A percentile compares a stretch with the other conserved stretches of the same genome.
Evolutionary conservation across 495 filamentous ascomycete genomes (phyloP).

Genomic region (Rostrohypoxylon terebratum): DNA sequence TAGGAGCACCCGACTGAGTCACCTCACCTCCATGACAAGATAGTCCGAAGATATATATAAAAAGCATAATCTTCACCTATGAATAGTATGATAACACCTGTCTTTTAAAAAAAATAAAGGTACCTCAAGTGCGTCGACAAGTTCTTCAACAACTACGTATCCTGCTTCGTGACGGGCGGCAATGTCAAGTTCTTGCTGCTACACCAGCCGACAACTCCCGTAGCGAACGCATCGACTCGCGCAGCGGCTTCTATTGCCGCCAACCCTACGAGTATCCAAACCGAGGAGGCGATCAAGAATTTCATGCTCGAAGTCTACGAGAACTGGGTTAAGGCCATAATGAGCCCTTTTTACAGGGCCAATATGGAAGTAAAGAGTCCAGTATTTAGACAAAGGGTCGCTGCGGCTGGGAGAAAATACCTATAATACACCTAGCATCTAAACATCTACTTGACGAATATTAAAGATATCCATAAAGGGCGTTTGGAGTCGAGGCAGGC

Average conservation of each 20-base stretch:
- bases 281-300: conserved; percentile 91
- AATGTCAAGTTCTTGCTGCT: conserved; percentile 91
- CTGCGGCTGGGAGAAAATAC: conserved; percentile 92
- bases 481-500: conserved; percentile 22
- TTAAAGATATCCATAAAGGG: background rate
- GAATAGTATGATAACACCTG: background rate
- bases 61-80: background rate
- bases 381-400: conserved; percentile 83
- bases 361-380: conserved; percentile 86
- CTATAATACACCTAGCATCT: conserved; percentile 59
- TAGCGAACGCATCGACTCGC: conserved; percentile 55
- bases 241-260: conserved; percentile 76
- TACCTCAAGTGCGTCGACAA: conserved; percentile 96
- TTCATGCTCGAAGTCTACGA: conserved; percentile 97
- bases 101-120: conserved; percentile 61
- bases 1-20: conserved; percentile 21
- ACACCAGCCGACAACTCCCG: conserved; percentile 72
- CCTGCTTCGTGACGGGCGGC: conserved; percentile 87
- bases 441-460: background rate
- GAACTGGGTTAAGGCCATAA: conserved; percentile 93
- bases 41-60: background rate
- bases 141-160: conserved; percentile 90
- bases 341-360: conserved; percentile 92
- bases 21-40: background rate
- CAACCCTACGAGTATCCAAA: conserved; percentile 85